Conservation (phyloP, 192 early-diverging fungal genomes). For the Piromyces sp. region DNA sequence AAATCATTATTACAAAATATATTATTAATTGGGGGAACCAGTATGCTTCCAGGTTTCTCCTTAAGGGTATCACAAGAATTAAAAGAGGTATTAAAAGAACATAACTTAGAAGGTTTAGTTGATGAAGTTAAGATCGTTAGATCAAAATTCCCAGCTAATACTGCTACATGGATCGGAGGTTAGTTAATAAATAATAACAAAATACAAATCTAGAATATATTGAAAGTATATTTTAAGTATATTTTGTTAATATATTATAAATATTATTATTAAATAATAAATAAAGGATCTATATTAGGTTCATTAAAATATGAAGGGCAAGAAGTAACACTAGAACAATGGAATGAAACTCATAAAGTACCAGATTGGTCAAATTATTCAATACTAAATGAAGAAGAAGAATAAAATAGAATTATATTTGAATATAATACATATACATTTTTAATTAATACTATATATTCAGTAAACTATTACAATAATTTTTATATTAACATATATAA, state of each 20-base stretch:
- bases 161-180: background rate
- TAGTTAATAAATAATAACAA: background rate
- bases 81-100: background rate
- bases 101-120: background rate
- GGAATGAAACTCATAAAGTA: background rate
- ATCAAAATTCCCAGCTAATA: background rate
- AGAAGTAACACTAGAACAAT: background rate
- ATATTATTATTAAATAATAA: background rate
- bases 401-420: background rate
- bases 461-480: too few species aligned
- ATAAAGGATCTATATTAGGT: background rate
- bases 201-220: too few species aligned
- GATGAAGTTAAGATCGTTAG: background rate
- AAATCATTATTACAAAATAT: conserved; percentile 40
- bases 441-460: too few species aligned
- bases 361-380: background rate
- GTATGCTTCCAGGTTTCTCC: conserved; percentile 51
- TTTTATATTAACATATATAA: too few species aligned
- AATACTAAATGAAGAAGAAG: background rate
- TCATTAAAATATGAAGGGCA: background rate
- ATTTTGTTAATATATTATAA: too few species aligned
- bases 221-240: too few species aligned
- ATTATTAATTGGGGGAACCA: conserved; percentile 59
- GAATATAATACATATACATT: too few species aligned
- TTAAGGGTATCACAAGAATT: background rate